phyloP scores from a whole-genome alignment of 257 asterid species.

The Euphrasia confusa region DNA sequence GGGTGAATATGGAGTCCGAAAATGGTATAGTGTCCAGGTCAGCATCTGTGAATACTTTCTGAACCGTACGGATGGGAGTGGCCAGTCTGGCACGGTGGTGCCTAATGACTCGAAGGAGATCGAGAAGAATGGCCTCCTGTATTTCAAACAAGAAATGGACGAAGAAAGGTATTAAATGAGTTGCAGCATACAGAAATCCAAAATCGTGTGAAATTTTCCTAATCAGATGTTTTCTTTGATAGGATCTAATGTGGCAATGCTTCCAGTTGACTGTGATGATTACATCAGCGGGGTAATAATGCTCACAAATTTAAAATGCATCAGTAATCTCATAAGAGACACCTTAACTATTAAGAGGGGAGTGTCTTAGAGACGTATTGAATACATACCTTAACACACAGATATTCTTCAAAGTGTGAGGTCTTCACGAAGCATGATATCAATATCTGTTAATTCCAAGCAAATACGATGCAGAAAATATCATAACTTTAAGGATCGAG shows the following conservation, averaged over 20 bases:
- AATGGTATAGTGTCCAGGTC: constrained; percentile 76
- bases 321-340: constrained; percentile 13
- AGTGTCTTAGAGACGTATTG: constrained; percentile 13
- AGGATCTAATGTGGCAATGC: constrained; percentile 1
- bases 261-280: not conserved
- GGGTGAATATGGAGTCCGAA: constrained; percentile 53
- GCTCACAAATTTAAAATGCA: constrained; percentile 6
- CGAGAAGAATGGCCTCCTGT: constrained; percentile 85
- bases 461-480: constrained; percentile 11
- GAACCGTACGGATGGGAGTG: constrained; percentile 97
- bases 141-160: constrained; percentile 21
- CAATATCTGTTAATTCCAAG: constrained; percentile 53
- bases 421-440: constrained; percentile 98
- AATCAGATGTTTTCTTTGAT: not conserved
- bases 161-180: not conserved
- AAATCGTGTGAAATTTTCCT: not conserved
- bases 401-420: constrained; percentile 89
- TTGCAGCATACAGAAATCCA: not conserved
- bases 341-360: not conserved
- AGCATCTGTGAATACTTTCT: constrained; percentile 69
- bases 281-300: constrained; percentile 12
- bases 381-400: constrained; percentile 87
- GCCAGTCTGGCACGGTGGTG: constrained; percentile 96
- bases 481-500: not conserved
- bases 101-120: constrained; percentile 87